These are phyloP conservation scores for Globisporangium nodosum DNA, from an alignment of 352 stramenopile genomes.

Conservation along the genomic window DNA sequence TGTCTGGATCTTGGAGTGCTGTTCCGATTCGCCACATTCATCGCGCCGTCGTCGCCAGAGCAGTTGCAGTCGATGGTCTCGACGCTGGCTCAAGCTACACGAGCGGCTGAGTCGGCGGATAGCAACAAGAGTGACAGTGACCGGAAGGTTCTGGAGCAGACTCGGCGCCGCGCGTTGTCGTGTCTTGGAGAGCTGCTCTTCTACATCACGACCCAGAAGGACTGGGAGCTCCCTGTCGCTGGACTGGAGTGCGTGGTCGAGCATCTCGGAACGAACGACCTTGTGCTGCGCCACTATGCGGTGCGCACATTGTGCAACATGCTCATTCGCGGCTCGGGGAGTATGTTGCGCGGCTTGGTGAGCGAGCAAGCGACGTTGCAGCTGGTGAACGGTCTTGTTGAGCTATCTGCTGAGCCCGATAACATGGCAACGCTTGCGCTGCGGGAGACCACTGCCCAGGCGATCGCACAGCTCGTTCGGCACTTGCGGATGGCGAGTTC, in stretches of 20 bases:
- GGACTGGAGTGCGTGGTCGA: constrained; percentile 29
- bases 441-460: constrained; percentile 37
- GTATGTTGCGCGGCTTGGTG: constrained; percentile 27
- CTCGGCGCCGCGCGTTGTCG: constrained; percentile 18
- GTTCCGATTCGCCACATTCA: constrained; percentile 69
- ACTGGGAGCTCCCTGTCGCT: constrained; percentile 26
- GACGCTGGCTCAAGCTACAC: constrained; percentile 23
- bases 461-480: constrained; percentile 46
- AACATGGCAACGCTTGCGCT: constrained; percentile 12
- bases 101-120: neutral
- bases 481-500: constrained; percentile 32
- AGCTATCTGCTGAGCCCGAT: constrained; percentile 9
- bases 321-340: constrained; percentile 36
- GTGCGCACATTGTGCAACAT: constrained; percentile 57
- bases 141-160: constrained; percentile 1
- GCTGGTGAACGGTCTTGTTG: constrained; percentile 26
- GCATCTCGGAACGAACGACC: constrained; percentile 33
- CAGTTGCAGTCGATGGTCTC: constrained; percentile 44
- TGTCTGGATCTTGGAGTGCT: constrained; percentile 60
- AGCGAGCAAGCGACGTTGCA: constrained; percentile 32
- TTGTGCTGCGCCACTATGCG: constrained; percentile 47
- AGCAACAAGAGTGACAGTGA: neutral
- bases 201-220: constrained; percentile 61
- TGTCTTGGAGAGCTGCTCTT: constrained; percentile 73
- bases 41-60: constrained; percentile 50